Evolutionary conservation across 2,329 filamentous ascomycete genomes (phyloP), one percentile per base, ranked within the genome.

Genomic region (Apiospora rasikravindrae): DNA sequence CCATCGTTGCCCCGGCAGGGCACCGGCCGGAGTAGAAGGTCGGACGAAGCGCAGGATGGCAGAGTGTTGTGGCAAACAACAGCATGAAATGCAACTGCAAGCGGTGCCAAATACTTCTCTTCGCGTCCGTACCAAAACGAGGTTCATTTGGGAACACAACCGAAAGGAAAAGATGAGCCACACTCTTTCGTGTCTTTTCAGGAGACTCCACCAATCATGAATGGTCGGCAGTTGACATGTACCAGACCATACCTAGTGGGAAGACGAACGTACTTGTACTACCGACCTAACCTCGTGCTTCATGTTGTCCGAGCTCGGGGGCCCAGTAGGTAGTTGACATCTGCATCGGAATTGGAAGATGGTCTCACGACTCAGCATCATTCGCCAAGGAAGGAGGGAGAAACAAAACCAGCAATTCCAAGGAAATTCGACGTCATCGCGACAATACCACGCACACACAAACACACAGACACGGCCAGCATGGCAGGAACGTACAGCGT

Each of bases 131-230:
- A 33, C 16, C 29, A 10, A 61, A 19, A 37, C 53, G 14, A 40
- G 57, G 22, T 40, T 64, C 57, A 33, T 26, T 51, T 40, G 57
- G 22, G 57, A 37, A 64, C 40, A 19, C 22, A 49, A n/a, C 4
- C 10, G 8, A 33, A 24, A n/a, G 57, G 33, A 64, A 37, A 37
- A 61, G 3, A 37, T n/a, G 49, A 51, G n/a, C 49, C 49, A 51
- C 10, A 11, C 37, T 64, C 33, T 13, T 13, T 24, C 40, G 37
- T 37, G 37, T 8, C 37, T 37, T 8, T 37, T 61, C 57, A 19
- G 40, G 33, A 64, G 19, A 40, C 57, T 61, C 57, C 57, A 64
- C 57, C 57, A 64, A 64, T 64, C 57, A 64, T n/a, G 53, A 33
- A 10, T 2, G 22, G 29, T 24, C 57, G 57, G 57, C 57, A 64